Percentiles rank a stretch among this genome's conserved stretches.
phyloP scores from a whole-genome alignment of 306 rosid species.

The Quercus berberidifolia region DNA sequence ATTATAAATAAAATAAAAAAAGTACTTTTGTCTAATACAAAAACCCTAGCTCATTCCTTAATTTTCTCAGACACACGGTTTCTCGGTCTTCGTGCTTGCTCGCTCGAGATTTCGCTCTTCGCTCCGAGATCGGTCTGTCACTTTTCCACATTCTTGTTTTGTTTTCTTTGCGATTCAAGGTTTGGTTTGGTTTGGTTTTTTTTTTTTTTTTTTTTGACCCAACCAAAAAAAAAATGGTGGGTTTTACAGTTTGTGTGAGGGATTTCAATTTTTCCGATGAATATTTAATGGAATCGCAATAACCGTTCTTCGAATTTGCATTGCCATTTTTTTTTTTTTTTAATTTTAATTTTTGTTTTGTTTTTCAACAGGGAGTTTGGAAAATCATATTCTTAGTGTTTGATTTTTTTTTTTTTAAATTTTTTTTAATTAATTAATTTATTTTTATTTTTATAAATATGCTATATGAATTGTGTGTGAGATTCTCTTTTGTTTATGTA shows the following conservation, averaged over 20 bases:
- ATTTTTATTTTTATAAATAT: no score
- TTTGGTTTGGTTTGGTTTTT: no score
- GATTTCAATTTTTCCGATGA: background rate
- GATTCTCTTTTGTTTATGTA: background rate
- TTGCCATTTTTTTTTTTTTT: background rate
- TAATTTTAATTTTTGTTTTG: background rate
- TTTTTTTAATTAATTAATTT: no score
- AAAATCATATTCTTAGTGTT: no score
- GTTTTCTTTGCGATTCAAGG: background rate
- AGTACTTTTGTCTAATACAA: no score
- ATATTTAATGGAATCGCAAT: background rate
- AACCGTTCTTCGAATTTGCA: background rate
- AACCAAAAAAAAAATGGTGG: background rate
- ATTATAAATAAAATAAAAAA: no score
- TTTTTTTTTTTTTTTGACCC: background rate
- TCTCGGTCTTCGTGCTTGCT: background rate
- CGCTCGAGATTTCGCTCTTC: conserved; percentile 25
- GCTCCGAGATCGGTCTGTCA: conserved; percentile 36
- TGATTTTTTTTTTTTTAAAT: no score
- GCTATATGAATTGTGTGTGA: no score
- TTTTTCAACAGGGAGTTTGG: no score
- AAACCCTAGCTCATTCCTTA: no score
- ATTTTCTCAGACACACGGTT: no score
- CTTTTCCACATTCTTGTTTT: conserved; percentile 15
- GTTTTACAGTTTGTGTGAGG: background rate